A percentile compares a stretch with the other conserved stretches of the same genome.
These are phyloP conservation scores for Claviceps sp. DNA, from an alignment of 2,329 filamentous ascomycete species.

Conservation along the genomic window DNA sequence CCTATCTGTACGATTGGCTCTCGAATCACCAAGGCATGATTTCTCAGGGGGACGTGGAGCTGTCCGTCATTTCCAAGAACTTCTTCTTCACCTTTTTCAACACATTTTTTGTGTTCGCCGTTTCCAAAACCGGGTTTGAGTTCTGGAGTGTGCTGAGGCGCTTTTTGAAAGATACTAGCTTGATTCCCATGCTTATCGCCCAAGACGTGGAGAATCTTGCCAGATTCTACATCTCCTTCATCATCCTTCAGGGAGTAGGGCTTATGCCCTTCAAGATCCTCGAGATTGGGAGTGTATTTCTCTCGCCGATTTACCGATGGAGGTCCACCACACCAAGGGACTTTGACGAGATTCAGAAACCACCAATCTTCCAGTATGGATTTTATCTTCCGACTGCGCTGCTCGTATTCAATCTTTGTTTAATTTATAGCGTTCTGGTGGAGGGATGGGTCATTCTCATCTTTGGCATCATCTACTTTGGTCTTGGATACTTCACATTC, in stretches of 20 bases:
- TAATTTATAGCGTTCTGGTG: slow-evolving; percentile 82
- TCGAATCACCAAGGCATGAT: slow-evolving; percentile 90
- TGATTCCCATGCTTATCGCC: slow-evolving; percentile 64
- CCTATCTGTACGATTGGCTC: slow-evolving; percentile 88
- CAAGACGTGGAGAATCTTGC: slow-evolving; percentile 59
- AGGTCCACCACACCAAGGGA: slow-evolving; percentile 81
- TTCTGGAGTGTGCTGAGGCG: slow-evolving; percentile 62
- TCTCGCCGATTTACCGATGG: slow-evolving; percentile 71
- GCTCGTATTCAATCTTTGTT: slow-evolving; percentile 85
- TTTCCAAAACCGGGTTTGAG: slow-evolving; percentile 68
- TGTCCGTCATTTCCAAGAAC: slow-evolving; percentile 94
- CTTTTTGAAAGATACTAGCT: slow-evolving; percentile 64
- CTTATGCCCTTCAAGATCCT: slow-evolving; percentile 85
- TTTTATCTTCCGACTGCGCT: slow-evolving; percentile 91
- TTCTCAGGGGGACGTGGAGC: slow-evolving; percentile 83
- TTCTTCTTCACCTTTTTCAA: slow-evolving; percentile 99
- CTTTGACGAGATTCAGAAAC: slow-evolving; percentile 66
- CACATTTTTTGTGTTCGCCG: slow-evolving; percentile 87
- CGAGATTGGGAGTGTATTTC: slow-evolving; percentile 71
- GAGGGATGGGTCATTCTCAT: slow-evolving; percentile 70
- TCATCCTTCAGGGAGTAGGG: slow-evolving; percentile 87
- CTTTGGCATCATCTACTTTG: slow-evolving; percentile 71
- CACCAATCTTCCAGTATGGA: slow-evolving; percentile 85
- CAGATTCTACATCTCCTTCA: slow-evolving; percentile 84
- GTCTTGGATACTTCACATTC: slow-evolving; percentile 76